Conservation (phyloP, 306 rosid species). For the Casuarina equisetifolia region DNA sequence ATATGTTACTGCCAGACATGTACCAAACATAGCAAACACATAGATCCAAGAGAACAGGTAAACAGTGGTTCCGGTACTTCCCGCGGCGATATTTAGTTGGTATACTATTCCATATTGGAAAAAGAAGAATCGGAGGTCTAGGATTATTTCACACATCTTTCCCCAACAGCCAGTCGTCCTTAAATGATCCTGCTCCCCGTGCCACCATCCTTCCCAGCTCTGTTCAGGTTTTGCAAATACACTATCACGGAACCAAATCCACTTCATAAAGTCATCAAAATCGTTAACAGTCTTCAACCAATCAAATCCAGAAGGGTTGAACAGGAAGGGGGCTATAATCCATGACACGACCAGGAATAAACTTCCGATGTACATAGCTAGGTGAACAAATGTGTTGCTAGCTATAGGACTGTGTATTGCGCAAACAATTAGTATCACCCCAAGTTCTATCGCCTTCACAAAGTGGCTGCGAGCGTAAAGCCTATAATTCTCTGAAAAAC, state of each 20-base stretch:
- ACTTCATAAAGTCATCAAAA: conserved; percentile 75
- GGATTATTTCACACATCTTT: conserved; percentile 64
- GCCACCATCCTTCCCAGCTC: conserved; percentile 98
- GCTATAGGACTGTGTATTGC: conserved; percentile 64
- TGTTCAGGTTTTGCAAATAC: conserved; percentile 86
- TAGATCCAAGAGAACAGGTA: conserved; percentile 80
- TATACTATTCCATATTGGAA: conserved; percentile 80
- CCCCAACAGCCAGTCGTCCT: conserved; percentile 74
- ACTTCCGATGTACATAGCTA: conserved; percentile 69
- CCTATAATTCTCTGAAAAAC: conserved; percentile 86
- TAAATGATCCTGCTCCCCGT: conserved; percentile 86
- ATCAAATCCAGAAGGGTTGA: conserved; percentile 88
- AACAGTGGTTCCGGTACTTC: conserved; percentile 60
- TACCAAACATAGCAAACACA: conserved; percentile 52
- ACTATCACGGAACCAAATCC: conserved; percentile 77
- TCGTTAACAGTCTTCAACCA: conserved; percentile 87
- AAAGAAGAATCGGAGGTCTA: conserved; percentile 79
- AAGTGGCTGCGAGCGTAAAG: conserved; percentile 92
- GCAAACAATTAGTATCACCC: conserved; percentile 66
- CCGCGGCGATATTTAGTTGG: conserved; percentile 67
- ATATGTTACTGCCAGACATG: conserved; percentile 54
- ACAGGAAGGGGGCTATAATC: conserved; percentile 81
- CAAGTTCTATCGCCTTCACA: conserved; percentile 86
- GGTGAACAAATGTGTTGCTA: conserved; percentile 57
- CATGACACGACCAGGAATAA: conserved; percentile 82